These are phyloP conservation scores for Penicillium aurantiogriseum DNA, from an alignment of 2,329 filamentous ascomycete genomes.

Conservation along the genomic window DNA sequence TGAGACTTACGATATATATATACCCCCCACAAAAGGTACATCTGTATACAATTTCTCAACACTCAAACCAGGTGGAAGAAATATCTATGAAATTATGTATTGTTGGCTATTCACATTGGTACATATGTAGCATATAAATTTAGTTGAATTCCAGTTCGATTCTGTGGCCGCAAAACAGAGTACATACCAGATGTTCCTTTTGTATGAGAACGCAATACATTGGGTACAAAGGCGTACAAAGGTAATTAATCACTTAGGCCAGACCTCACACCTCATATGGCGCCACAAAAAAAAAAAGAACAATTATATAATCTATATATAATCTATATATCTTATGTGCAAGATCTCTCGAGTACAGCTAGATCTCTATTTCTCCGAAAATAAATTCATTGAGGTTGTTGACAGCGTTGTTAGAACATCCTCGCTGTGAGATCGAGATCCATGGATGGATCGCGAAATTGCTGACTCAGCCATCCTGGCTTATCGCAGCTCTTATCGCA, in stretches of 20 bases:
- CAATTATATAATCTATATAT: not conserved
- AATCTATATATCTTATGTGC: not conserved
- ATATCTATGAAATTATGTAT: too few relatives aligned
- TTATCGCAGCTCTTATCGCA: slow-evolving; percentile 29
- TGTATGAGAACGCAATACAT: not conserved
- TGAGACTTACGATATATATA: not conserved
- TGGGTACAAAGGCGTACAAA: not conserved
- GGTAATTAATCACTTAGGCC: not conserved
- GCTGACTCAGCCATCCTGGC: slow-evolving; percentile 13
- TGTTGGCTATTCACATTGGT: too few relatives aligned
- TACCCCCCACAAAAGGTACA: too few relatives aligned
- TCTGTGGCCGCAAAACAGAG: too few relatives aligned
- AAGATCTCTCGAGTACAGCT: not conserved
- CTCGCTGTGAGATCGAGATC: too few relatives aligned
- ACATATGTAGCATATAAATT: too few relatives aligned
- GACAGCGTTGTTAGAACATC: too few relatives aligned
- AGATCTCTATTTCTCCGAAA: not conserved
- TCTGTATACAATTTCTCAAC: too few relatives aligned
- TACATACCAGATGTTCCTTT: too few relatives aligned
- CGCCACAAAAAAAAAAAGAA: not conserved
- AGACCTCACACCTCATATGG: not conserved
- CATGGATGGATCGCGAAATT: not conserved
- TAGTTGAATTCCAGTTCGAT: too few relatives aligned
- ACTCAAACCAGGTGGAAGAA: too few relatives aligned
- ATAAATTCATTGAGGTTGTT: not conserved